phyloP scores from a whole-genome alignment of 768 basidiomycete genomes.

The Xerocomellus chrysenteron region DNA sequence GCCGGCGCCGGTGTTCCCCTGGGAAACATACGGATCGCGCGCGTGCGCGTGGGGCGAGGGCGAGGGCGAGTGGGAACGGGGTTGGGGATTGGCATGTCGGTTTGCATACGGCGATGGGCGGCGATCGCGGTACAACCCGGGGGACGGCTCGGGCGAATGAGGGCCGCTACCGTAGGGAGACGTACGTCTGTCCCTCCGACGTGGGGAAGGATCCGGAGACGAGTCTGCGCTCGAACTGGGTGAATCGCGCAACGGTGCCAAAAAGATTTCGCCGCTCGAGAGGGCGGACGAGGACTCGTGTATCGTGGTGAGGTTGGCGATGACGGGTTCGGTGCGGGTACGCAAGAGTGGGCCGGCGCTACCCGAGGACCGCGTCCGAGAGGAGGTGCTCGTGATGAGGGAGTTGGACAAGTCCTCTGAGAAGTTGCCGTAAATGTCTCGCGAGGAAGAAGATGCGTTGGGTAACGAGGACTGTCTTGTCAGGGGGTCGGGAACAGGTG shows the following conservation, averaged over 20 bases:
- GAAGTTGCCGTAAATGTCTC: conserved; percentile 22
- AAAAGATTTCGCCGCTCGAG: conserved; percentile 27
- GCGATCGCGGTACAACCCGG: conserved; percentile 26
- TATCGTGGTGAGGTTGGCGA: conserved; percentile 28
- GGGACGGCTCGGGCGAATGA: conserved; percentile 28
- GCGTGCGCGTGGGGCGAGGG: conserved; percentile 14
- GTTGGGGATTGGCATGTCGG: conserved; percentile 2
- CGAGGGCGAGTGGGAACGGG: conserved; percentile 12
- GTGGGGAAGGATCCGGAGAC: conserved; percentile 30
- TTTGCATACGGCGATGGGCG: conserved; percentile 22
- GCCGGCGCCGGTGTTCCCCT: not conserved
- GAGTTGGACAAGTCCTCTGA: conserved; percentile 28
- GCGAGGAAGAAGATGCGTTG: conserved; percentile 17
- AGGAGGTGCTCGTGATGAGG: conserved; percentile 17
- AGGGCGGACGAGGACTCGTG: conserved; percentile 22
- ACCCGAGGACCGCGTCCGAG: conserved; percentile 14
- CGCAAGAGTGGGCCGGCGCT: conserved; percentile 16
- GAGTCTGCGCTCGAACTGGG: conserved; percentile 11
- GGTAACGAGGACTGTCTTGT: conserved; percentile 29
- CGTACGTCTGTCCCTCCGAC: conserved; percentile 22
- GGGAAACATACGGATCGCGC: conserved; percentile 9
- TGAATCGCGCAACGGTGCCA: conserved; percentile 24
- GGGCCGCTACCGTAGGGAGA: conserved; percentile 19
- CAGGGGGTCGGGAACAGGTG: conserved; percentile 20
- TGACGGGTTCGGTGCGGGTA: conserved; percentile 31